Base-by-base conservation (phyloP, 768 basidiomycete genomes). In the Mycena sanguinolenta region DNA sequence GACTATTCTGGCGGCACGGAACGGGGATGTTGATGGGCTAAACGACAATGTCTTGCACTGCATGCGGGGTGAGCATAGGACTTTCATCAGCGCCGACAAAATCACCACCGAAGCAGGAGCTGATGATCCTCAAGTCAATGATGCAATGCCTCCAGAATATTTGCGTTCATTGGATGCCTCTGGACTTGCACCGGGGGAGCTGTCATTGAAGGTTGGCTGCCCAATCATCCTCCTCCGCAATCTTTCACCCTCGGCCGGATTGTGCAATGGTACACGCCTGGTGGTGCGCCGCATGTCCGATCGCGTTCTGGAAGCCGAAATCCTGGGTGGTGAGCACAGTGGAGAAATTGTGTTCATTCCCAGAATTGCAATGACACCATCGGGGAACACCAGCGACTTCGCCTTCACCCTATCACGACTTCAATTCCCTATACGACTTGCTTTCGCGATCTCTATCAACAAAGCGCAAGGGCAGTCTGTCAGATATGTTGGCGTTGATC, bases 391-490 rank as follows among this genome's bases (percentile, higher is more conserved):
- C 4, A 38, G 12, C n/a, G 25, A 58, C 5, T 58, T 52, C 13
- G 28, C 61, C 1, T 63, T 63, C 34, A 25, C 39, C 5, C 21
- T 53, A 4, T 52, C 49, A 3, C 49, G 61, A 1, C 49, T 52
- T 10, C 61, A 63, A 52, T 63, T 63, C 49, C 61, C 61, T 0
- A n/a, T 63, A 3, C 61, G 61, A 2, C 50, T 63, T 2, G 61
- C 61, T 4, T 63, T 63, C 28, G 49, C 61, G 2, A 63, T 63
- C 3, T 52, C 61, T 0, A 63, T 63, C 49, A 63, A 63, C 23
- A 63, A 63, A 28, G 49, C 49, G 1, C 61, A 63, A 16, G 61
- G 61, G 4, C 61, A 63, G 32, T 63, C 61, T 1, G 61, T 63
- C 4, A 38, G 38, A 13, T 38, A 38, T 25, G 61, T 63, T 4